Evolutionary conservation across 805 yeast species (phyloP), one percentile per base, ranked within the genome.

Genomic region (Phaffomyces opuntiae): DNA sequence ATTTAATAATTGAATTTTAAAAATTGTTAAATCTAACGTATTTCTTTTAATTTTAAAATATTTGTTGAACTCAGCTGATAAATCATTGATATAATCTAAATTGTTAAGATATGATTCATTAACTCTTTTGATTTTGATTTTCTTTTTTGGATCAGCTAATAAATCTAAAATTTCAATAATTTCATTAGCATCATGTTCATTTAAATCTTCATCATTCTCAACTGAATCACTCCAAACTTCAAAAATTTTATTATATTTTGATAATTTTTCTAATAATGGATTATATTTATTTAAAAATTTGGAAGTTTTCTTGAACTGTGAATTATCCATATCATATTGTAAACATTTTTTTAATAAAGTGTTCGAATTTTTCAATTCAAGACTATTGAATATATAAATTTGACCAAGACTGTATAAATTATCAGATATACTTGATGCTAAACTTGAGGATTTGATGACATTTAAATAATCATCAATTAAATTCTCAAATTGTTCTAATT

Each of bases 271-370:
- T 39, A 55, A 59, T 50, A 55, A 46, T 42, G 29, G 39, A 35
- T 59, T 63, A 48, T 80, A 64, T 47, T 73, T 75, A 29, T 76
- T 68, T 46, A 67, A 67, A n/a, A 80, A 61, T 53, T 81, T 76
- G 11, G 86, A 75, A 29, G 74, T 56, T 16, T 58, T 65, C 29
- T 80, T 78, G 62, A 96, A 88, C 3, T 63, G 66, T 26, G 66
- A 65, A 52, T 73, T 75, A 50, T 87, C 96, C 62, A 87, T 85
- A 62, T 91, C 91, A 38, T 78, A 73, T 45, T 84, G 80, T 41
- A 91, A 66, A 60, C 97, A 89, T 51, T 75, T 80, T 53, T 82
- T 76, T 16, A 45, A 9, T 8, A 45, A 19, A 4, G 19, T 34
- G 25, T 82, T 68, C 36, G 72, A 69, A 48, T 63, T 69, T 14